Percentiles rank a stretch among this genome's conserved stretches.
These are phyloP conservation scores for Penicillium longicatenatum DNA, from an alignment of 495 filamentous ascomycete genomes.

Conservation along the genomic window DNA sequence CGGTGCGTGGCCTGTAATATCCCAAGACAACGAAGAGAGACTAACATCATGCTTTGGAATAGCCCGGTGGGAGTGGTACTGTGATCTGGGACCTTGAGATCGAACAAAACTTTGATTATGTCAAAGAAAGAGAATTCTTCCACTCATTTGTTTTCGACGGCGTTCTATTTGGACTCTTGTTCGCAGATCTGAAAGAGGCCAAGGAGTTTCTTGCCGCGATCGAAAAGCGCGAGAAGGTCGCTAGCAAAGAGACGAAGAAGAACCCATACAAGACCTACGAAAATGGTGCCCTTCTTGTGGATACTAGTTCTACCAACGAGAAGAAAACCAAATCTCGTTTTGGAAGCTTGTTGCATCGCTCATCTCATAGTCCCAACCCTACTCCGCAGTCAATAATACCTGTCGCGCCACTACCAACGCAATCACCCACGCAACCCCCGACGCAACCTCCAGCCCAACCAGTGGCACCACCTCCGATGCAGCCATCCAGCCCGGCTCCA, in stretches of 20 bases:
- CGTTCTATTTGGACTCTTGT: constrained; percentile 85
- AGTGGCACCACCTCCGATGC: constrained; percentile 1
- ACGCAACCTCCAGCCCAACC: constrained; percentile 10
- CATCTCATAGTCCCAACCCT: constrained; percentile 58
- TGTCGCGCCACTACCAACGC: constrained; percentile 46
- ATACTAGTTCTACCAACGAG: constrained; percentile 31
- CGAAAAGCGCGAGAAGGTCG: constrained; percentile 90
- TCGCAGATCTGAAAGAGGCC: constrained; percentile 95
- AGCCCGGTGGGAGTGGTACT: constrained; percentile 81
- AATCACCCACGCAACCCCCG: constrained; percentile 40
- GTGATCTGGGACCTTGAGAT: constrained; percentile 99
- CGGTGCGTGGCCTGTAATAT: constrained; percentile 57
- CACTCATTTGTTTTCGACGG: constrained; percentile 92
- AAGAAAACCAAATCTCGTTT: constrained; percentile 60
- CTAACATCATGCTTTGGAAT: constrained; percentile 15
- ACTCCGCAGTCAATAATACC: constrained; percentile 49
- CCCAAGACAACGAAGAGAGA: not conserved
- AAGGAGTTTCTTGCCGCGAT: constrained; percentile 94
- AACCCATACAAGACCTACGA: constrained; percentile 56
- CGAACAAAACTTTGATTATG: constrained; percentile 91
- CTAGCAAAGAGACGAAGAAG: constrained; percentile 77
- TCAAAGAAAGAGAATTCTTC: constrained; percentile 95
- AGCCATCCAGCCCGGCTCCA: constrained; percentile 29
- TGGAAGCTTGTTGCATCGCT: constrained; percentile 71
- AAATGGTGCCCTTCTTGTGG: not conserved